Evolutionary conservation across 352 stramenopile genomes (phyloP).

Genomic region (Phytopythium litorale): DNA sequence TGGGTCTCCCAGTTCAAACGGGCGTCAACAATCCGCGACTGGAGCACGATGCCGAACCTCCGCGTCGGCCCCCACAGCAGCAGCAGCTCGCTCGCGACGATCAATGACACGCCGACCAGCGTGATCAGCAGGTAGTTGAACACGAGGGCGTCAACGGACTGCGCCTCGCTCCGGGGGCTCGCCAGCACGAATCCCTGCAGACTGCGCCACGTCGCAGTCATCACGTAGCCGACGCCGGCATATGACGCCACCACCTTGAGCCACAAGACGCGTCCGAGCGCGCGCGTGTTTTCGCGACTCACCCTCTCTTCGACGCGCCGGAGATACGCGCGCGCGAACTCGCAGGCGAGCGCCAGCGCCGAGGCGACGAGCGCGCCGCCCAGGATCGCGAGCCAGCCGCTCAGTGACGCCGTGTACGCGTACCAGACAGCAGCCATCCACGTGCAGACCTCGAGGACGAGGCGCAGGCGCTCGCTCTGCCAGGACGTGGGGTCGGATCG

Average conservation of each 20-base stretch:
- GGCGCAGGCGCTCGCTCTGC: slow-evolving; percentile 42
- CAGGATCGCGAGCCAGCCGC: slow-evolving; percentile 35
- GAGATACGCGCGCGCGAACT: slow-evolving; percentile 55
- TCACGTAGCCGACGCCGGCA: slow-evolving; percentile 58
- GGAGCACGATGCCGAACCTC: slow-evolving; percentile 50
- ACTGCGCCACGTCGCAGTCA: slow-evolving; percentile 42
- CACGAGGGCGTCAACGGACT: slow-evolving; percentile 55
- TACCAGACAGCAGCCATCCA: slow-evolving; percentile 72
- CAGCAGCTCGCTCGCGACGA: slow-evolving; percentile 74
- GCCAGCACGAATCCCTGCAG: slow-evolving; percentile 39
- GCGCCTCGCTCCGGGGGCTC: slow-evolving; percentile 3
- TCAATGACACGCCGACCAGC: slow-evolving; percentile 66
- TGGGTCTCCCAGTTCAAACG: slow-evolving; percentile 64
- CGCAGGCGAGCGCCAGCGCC: slow-evolving; percentile 43
- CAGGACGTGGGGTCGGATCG: slow-evolving; percentile 50
- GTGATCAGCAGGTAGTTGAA: slow-evolving; percentile 72
- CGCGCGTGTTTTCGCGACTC: slow-evolving; percentile 23
- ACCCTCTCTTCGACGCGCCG: slow-evolving; percentile 45
- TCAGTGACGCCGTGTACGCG: slow-evolving; percentile 60
- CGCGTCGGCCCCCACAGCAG: slow-evolving; percentile 65
- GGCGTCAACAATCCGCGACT: slow-evolving; percentile 68
- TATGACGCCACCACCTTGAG: slow-evolving; percentile 69
- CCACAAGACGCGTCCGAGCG: slow-evolving; percentile 47
- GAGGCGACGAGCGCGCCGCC: slow-evolving; percentile 35
- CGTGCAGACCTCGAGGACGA: slow-evolving; percentile 66